A percentile compares a stretch with the other conserved stretches of the same genome.
Conservation (phyloP, 371 early-diverging fungal genomes). For the Rhizopus stolonifer region DNA sequence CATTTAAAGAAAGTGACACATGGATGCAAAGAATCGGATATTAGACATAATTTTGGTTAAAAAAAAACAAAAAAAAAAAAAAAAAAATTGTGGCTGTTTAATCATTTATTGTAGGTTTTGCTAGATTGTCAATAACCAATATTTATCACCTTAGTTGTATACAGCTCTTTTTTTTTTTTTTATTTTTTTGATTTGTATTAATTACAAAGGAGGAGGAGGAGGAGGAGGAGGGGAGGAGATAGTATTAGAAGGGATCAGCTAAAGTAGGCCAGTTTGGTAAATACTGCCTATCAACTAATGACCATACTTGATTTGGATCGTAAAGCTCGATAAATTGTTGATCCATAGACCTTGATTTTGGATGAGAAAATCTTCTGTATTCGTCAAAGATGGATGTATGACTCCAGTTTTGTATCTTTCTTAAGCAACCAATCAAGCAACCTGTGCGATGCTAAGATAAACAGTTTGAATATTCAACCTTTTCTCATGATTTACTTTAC, state of each 20-base stretch:
- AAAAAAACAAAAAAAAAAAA: too few relatives aligned
- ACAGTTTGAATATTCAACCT: neutral
- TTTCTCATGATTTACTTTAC: conserved; percentile 40
- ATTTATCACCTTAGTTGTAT: too few relatives aligned
- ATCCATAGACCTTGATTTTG: conserved; percentile 93
- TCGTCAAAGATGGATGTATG: conserved; percentile 96
- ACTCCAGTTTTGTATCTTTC: conserved; percentile 93
- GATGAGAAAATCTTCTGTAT: conserved; percentile 90
- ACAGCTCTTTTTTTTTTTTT: too few relatives aligned
- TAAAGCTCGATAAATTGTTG: conserved; percentile 97
- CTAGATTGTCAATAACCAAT: too few relatives aligned
- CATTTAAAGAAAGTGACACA: too few relatives aligned
- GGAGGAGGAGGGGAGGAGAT: too few relatives aligned
- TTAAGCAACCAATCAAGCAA: conserved; percentile 91
- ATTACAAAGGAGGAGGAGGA: too few relatives aligned
- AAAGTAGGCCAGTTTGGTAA: conserved; percentile 81
- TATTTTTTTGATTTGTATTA: too few relatives aligned
- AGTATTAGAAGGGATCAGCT: conserved; percentile 30
- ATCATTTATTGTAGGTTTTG: too few relatives aligned
- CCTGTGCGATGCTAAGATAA: conserved; percentile 85
- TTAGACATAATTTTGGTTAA: too few relatives aligned
- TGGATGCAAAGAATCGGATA: too few relatives aligned
- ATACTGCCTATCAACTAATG: conserved; percentile 59
- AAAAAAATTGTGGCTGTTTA: too few relatives aligned
- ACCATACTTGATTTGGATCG: conserved; percentile 81